Evolutionary conservation across 2,329 filamentous ascomycete genomes (phyloP), one percentile per base, ranked within the genome.

Genomic region (Fonsecaea pedrosoi): DNA sequence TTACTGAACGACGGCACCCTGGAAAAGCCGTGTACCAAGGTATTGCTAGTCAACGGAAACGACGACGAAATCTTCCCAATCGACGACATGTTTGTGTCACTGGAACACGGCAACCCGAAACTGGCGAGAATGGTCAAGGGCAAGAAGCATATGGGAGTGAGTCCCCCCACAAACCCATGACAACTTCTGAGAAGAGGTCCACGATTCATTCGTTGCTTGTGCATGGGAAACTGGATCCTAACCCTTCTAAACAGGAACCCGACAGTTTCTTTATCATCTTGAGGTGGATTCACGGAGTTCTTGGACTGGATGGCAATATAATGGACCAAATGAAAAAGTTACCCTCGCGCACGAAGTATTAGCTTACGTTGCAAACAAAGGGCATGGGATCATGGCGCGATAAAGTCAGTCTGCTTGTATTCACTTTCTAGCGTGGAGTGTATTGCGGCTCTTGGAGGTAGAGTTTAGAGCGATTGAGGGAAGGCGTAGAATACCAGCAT

Each of bases 1-100:
- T 75, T 88, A 10, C 74, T 88, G 2, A 79, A 82, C 10, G 83
- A 85, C 61, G 85, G 85, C 4, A 86, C 85, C 30, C 76, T 88
- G 38, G 81, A 86, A 63, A 80, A 77, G 68, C 78, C 78, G 0
- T 74, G 77, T 6, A 86, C 85, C 64, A 77, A 80, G 35, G 72
- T 87, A 61, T 73, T 88, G 42, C 76, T 88, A 5, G 85, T 88
- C 8, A 88, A 88, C 70, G 83, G 86, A 0, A 84, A 82, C 1
- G 80, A 84, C 35, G 86, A 88, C 72, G 85, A 87, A 77, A 87
- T 88, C 56, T 88, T 88, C 75, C 86, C 86, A 0, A 85, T 88
- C 54, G 86, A 88, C 71, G 86, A 88, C 71, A 84, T 85, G 64
- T 84, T 85, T 70, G 74, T 87, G 48, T 83, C 83, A 32, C 71